These are phyloP conservation scores for Arthroderma sp. DNA, from an alignment of 2,329 filamentous ascomycete species.

Conservation along the genomic window DNA sequence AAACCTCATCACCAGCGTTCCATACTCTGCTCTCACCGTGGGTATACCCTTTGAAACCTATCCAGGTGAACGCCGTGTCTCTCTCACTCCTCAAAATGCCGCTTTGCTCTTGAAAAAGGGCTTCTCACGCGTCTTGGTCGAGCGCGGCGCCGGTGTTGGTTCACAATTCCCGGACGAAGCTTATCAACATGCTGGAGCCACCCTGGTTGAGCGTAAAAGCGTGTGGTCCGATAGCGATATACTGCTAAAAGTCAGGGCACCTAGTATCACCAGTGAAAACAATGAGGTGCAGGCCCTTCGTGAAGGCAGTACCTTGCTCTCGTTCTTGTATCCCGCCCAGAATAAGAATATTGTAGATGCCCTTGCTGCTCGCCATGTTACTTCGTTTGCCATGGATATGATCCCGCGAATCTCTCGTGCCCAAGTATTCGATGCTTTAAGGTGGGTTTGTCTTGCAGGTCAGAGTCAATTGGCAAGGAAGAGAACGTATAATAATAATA, in stretches of 20 bases:
- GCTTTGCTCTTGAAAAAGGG: constrained; percentile 74
- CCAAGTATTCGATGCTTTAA: constrained; percentile 74
- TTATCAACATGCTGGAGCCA: constrained; percentile 67
- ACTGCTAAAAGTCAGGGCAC: constrained; percentile 69
- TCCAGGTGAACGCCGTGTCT: constrained; percentile 66
- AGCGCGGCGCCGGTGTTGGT: constrained; percentile 63
- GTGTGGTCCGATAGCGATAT: constrained; percentile 68
- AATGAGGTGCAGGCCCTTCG: constrained; percentile 57
- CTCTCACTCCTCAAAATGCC: constrained; percentile 73
- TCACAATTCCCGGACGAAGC: constrained; percentile 67
- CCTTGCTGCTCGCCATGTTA: constrained; percentile 57
- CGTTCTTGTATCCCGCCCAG: constrained; percentile 70
- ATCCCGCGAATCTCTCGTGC: constrained; percentile 80
- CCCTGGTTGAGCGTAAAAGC: constrained; percentile 53
- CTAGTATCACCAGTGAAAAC: constrained; percentile 43
- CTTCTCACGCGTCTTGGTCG: constrained; percentile 61
- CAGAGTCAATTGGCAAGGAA: background rate
- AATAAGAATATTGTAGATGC: constrained; percentile 63
- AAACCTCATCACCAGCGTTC: constrained; percentile 22
- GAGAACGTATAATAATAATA: constrained; percentile 2
- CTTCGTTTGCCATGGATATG: constrained; percentile 83
- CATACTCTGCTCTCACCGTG: constrained; percentile 60
- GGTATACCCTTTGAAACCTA: constrained; percentile 71
- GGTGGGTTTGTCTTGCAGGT: constrained; percentile 12
- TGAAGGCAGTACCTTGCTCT: constrained; percentile 61